Evolutionary conservation across 169 alveolate genomes (phyloP).

Genomic region (Plasmodium vivax): DNA sequence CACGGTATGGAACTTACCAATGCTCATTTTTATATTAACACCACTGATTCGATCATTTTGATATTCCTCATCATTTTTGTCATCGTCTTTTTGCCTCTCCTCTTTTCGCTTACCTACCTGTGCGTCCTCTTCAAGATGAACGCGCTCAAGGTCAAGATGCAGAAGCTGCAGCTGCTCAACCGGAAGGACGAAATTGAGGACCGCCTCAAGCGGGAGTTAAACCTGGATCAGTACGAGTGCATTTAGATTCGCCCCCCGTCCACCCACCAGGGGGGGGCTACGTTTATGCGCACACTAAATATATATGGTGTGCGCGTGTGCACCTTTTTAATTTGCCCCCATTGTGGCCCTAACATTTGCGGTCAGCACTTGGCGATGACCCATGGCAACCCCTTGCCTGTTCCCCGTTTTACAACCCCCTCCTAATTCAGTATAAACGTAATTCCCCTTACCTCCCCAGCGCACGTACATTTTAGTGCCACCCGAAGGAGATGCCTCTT

Average conservation of each 20-base stretch:
- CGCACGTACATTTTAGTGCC: neutral
- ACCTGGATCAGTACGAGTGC: conserved; percentile 51
- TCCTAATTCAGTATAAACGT: neutral
- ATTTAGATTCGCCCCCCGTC: neutral
- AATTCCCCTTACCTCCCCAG: neutral
- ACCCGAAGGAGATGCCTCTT: neutral
- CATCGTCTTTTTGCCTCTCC: conserved; percentile 45
- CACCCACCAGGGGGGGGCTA: neutral
- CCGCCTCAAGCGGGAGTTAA: conserved; percentile 25
- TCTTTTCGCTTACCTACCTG: conserved; percentile 44
- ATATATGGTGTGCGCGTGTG: neutral
- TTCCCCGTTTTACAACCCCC: neutral
- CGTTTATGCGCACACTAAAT: neutral
- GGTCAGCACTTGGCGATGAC: neutral
- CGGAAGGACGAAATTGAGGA: conserved; percentile 75
- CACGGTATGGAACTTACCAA: conserved; percentile 52
- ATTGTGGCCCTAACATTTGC: neutral
- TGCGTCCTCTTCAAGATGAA: conserved; percentile 54
- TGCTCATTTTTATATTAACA: conserved; percentile 55
- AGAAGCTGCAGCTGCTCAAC: conserved; percentile 45
- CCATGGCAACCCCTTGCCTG: neutral
- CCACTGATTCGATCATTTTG: conserved; percentile 59
- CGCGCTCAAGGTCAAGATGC: conserved; percentile 34
- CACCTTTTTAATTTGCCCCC: neutral
- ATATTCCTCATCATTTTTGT: conserved; percentile 62